Percentiles rank a stretch among this genome's conserved stretches.
Conservation (phyloP, 139 green algal species). For the Chlorella sp. region DNA sequence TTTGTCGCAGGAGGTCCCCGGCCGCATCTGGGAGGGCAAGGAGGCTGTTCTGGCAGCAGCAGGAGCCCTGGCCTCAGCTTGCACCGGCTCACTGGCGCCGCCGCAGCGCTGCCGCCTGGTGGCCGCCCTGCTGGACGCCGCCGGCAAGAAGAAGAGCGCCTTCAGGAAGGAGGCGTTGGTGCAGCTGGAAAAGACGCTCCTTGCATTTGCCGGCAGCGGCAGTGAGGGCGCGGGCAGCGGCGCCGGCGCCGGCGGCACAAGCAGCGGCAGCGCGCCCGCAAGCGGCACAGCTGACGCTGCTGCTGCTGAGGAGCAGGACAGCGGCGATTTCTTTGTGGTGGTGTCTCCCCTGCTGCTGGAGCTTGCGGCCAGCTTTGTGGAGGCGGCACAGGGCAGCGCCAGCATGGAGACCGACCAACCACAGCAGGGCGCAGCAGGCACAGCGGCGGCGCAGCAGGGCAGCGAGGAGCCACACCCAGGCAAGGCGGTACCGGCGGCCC, state of each 20-base stretch:
- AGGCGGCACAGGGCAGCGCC: background rate
- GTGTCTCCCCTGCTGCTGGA: conserved; percentile 36
- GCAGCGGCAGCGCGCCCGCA: too few relatives aligned
- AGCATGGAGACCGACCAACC: background rate
- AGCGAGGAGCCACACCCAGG: background rate
- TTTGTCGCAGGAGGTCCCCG: conserved; percentile 51
- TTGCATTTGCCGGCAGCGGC: background rate
- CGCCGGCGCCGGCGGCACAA: background rate
- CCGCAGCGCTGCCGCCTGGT: conserved; percentile 12
- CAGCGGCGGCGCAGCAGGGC: background rate
- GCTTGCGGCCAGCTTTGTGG: conserved; percentile 13
- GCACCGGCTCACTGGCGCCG: background rate
- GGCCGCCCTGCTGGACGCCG: conserved; percentile 44
- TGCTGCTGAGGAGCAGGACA: background rate
- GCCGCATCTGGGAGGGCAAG: conserved; percentile 88
- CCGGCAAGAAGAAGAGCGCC: conserved; percentile 38
- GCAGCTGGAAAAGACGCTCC: conserved; percentile 44
- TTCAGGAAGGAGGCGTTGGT: conserved; percentile 46
- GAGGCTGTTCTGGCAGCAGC: conserved; percentile 69
- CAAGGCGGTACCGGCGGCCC: background rate
- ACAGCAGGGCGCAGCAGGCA: background rate
- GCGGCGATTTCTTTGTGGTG: conserved; percentile 12
- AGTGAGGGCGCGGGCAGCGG: background rate
- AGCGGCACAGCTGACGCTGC: background rate
- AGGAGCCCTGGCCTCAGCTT: conserved; percentile 44